Base-by-base conservation (phyloP, 345 rosid species). In the Bretschneidera sinensis region DNA sequence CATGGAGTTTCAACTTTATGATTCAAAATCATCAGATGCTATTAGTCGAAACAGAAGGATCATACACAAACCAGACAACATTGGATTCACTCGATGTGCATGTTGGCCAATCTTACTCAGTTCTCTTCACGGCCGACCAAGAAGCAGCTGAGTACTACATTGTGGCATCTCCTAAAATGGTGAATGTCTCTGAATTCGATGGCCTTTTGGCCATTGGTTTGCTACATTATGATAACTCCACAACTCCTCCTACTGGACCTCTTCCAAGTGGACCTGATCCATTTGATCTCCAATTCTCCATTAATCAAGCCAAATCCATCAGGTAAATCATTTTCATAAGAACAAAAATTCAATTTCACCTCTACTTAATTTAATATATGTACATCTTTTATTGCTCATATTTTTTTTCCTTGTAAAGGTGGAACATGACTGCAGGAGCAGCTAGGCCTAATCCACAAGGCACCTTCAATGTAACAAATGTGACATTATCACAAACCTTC, bases 381-480 rank as follows among this genome's bases (percentile, higher is more conserved):
- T 3, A 18, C 17, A 17, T 51, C 17, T 51, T 49, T 22, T 39
- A 34, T 11, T 31, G 17, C 0, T 25, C 45, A 10, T 19, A 21
- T 60, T 1, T 18, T 0, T 64, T 34, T 24, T 48, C 1, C 24
- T 2, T 60, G 52, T 34, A 48, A 24, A 84, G 92, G 74, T 73
- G 66, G 79, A 83, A 85, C 56, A 8, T 85, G 63, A 61, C 71
- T 0, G 65, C 81, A 56, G 86, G 92, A 21, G 86, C 85, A 9
- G 83, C 88, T 5, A 81, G 88, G 81, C 74, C 83, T 7, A 83
- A 86, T 62, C 83, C 85, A 4, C 88, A 86, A 65, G 86, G 92
- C 49, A 59, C 83, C 3, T 83, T 83, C 35, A 78, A 79, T 6
- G 69, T 81, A 23, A 9, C 61, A 5, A 68, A 76, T 31, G 78